Conservation (phyloP, 257 asterid species). For the Thymus quinquecostatus region DNA sequence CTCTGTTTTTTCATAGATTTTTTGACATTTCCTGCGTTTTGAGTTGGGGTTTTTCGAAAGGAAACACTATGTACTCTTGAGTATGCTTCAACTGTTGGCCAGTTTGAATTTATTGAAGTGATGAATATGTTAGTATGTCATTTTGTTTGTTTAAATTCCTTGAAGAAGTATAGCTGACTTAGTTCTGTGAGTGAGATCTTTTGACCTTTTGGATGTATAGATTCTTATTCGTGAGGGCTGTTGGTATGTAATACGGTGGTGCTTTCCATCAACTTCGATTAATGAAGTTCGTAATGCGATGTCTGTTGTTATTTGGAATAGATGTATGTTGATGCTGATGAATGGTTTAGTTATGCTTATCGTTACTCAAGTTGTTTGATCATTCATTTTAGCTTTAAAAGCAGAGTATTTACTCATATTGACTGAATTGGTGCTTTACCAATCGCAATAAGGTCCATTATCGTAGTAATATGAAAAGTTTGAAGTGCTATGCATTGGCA, state of each 20-base stretch:
- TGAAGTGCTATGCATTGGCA: background rate
- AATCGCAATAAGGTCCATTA: background rate
- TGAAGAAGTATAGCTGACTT: slow-evolving; percentile 2
- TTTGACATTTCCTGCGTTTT: background rate
- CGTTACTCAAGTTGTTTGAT: slow-evolving; percentile 18
- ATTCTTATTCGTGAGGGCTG: background rate
- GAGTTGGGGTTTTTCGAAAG: background rate
- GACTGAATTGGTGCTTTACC: too few relatives aligned
- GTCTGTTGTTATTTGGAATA: background rate
- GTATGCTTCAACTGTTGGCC: background rate
- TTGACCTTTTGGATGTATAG: background rate
- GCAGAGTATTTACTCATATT: background rate
- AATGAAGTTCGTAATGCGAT: slow-evolving; percentile 2
- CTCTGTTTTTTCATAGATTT: background rate
- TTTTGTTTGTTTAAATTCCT: background rate
- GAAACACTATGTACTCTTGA: background rate
- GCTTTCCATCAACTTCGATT: background rate
- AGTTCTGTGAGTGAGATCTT: background rate
- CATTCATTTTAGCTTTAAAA: slow-evolving; percentile 4
- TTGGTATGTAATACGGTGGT: background rate
- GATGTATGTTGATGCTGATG: slow-evolving; percentile 11
- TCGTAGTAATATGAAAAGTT: background rate
- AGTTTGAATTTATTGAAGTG: background rate
- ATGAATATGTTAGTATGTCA: background rate
- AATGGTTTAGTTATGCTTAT: slow-evolving; percentile 1